These are phyloP conservation scores for Plasmodium adleri DNA, from an alignment of 169 alveolate genomes.

Conservation along the genomic window DNA sequence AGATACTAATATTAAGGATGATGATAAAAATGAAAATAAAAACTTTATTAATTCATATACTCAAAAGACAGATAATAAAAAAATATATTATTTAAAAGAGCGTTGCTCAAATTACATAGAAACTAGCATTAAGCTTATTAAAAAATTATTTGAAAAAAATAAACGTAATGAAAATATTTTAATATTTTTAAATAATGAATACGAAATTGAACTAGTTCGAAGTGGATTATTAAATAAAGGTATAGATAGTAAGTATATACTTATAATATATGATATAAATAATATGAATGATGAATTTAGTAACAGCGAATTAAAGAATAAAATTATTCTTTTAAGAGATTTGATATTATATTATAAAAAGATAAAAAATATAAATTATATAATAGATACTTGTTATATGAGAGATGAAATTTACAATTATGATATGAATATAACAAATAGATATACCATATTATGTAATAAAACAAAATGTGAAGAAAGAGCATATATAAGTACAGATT, in stretches of 20 bases:
- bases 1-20: background rate
- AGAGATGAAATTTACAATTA: slow-evolving; percentile 64
- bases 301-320: slow-evolving; percentile 25
- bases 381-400: slow-evolving; percentile 71
- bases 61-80: background rate
- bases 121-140: slow-evolving; percentile 33
- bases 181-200: slow-evolving; percentile 66
- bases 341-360: slow-evolving; percentile 8
- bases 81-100: slow-evolving; percentile 54
- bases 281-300: slow-evolving; percentile 4
- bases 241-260: slow-evolving; percentile 21
- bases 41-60: too few species aligned
- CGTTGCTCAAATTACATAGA: slow-evolving; percentile 66
- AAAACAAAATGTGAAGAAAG: slow-evolving; percentile 74
- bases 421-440: slow-evolving; percentile 43
- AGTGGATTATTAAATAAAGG: slow-evolving; percentile 30
- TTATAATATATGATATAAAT: slow-evolving; percentile 21
- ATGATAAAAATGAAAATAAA: background rate
- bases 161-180: slow-evolving; percentile 50
- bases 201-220: slow-evolving; percentile 53
- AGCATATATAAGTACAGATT: slow-evolving; percentile 10
- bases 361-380: slow-evolving; percentile 54
- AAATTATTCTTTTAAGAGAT: slow-evolving; percentile 45
- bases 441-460: slow-evolving; percentile 57
- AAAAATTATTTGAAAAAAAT: slow-evolving; percentile 30